Base-by-base conservation (phyloP, 192 early-diverging fungal species). In the Allomyces macrogynus region DNA sequence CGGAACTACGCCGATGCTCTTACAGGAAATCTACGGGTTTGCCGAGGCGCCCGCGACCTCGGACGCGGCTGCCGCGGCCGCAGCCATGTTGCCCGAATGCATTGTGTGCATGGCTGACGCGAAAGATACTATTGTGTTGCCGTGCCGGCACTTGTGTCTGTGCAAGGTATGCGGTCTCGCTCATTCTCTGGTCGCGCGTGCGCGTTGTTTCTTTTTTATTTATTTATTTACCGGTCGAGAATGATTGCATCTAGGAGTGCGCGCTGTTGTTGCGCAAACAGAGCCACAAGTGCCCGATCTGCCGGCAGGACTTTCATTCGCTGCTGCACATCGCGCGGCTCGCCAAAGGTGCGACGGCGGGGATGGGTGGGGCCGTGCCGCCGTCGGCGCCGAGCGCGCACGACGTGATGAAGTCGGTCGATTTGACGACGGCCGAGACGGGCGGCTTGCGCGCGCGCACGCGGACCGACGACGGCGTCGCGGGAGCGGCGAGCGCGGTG, bases 91-190 rank as follows among this genome's bases (percentile, higher is more conserved):
- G 49, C 77, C 74, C 10, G 85, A 88, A 57, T 90, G 88, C 69
- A 82, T 85, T 23, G 84, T 88, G n/a, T 90, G 88, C 69, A 72
- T 90, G 65, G 80, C 83, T 9, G 85, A 86, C 32, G 76, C 81
- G 24, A 83, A 80, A 64, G 82, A 86, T 68, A 87, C 86, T 0
- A 75, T 87, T 7, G 77, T 90, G 16, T 67, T 90, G 49, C 88
- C 88, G 10, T 90, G 88, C 64, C 74, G 88, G n/a, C 88, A 90
- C 63, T 71, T 90, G 70, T 90, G 88, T 73, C 78, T 88, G 43
- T 90, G 88, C 65, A 76, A 76, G 57, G 78, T 77, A 25, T 90
- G 88, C n/a, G n/a, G n/a, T n/a, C n/a, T n/a, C n/a, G n/a, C n/a
- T n/a, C n/a, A n/a, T n/a, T n/a, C n/a, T n/a, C n/a, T n/a, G n/a